These are phyloP conservation scores for Cyberlindnera mycetangii DNA, from an alignment of 805 yeast species.

Conservation along the genomic window DNA sequence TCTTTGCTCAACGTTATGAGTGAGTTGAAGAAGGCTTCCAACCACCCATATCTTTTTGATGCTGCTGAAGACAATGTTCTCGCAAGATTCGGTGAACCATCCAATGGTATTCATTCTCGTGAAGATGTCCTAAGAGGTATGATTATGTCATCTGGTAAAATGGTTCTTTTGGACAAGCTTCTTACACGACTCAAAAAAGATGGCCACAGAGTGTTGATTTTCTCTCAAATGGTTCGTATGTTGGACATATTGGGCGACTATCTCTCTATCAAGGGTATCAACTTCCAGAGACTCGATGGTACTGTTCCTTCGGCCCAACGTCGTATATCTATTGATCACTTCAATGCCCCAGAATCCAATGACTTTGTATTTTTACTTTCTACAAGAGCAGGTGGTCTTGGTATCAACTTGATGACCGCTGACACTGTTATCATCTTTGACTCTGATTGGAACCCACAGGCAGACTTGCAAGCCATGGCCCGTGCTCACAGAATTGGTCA, in stretches of 20 bases:
- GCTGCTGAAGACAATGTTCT: slow-evolving; percentile 84
- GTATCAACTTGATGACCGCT: slow-evolving; percentile 98
- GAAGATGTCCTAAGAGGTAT: slow-evolving; percentile 85
- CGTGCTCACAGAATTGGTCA: slow-evolving; percentile 99
- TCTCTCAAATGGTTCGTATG: slow-evolving; percentile 97
- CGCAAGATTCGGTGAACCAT: slow-evolving; percentile 52
- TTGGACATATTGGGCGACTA: slow-evolving; percentile 94
- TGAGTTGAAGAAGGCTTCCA: slow-evolving; percentile 93
- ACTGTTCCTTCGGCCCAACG: slow-evolving; percentile 93
- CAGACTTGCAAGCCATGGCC: slow-evolving; percentile 99
- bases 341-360: slow-evolving; percentile 87
- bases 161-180: slow-evolving; percentile 91
- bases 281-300: slow-evolving; percentile 93
- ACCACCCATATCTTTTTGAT: slow-evolving; percentile 94
- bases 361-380: slow-evolving; percentile 89
- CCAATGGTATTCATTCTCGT: slow-evolving; percentile 49
- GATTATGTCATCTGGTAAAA: slow-evolving; percentile 97
- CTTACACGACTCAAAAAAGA: slow-evolving; percentile 82
- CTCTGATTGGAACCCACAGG: slow-evolving; percentile 99
- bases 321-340: slow-evolving; percentile 93
- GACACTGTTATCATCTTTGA: slow-evolving; percentile 98
- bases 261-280: slow-evolving; percentile 77
- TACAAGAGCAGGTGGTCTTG: slow-evolving; percentile 98
- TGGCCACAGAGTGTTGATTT: slow-evolving; percentile 93
- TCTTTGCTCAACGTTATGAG: slow-evolving; percentile 90